Evolutionary conservation across 768 basidiomycete species (phyloP).

Genomic region (Serendipita sp.): DNA sequence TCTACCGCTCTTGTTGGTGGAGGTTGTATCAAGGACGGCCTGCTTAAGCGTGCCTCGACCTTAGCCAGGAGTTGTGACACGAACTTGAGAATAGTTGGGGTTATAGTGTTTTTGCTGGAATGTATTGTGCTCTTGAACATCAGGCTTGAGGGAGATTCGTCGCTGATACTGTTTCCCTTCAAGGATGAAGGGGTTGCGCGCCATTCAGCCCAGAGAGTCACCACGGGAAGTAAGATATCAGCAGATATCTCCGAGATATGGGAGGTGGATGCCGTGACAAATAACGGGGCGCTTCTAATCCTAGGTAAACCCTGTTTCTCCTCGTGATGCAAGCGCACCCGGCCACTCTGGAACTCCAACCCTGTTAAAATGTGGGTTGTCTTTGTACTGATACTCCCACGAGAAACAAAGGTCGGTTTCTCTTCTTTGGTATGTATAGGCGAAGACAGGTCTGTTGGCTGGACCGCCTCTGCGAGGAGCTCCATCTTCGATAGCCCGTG

Average conservation of each 20-base stretch:
- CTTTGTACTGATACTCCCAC: not conserved
- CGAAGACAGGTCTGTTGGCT: not conserved
- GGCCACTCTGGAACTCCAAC: slow-evolving; percentile 70
- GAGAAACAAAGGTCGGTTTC: not conserved
- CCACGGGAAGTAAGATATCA: slow-evolving; percentile 36
- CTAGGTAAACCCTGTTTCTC: slow-evolving; percentile 27
- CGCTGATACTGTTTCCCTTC: slow-evolving; percentile 20
- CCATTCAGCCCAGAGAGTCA: slow-evolving; percentile 77
- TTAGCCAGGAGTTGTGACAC: slow-evolving; percentile 56
- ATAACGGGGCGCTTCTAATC: slow-evolving; percentile 17
- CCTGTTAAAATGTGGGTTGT: slow-evolving; percentile 49
- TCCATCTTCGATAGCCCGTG: slow-evolving; percentile 33
- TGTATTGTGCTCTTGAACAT: slow-evolving; percentile 82
- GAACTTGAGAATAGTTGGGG: slow-evolving; percentile 75
- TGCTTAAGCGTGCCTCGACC: slow-evolving; percentile 54
- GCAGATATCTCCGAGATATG: slow-evolving; percentile 12
- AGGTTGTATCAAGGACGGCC: slow-evolving; percentile 17
- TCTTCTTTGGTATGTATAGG: not conserved
- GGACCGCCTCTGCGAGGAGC: not conserved
- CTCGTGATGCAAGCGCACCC: slow-evolving; percentile 55
- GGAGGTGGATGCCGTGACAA: not conserved
- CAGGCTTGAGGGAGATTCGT: slow-evolving; percentile 39
- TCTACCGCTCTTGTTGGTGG: slow-evolving; percentile 12
- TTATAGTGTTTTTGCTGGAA: slow-evolving; percentile 70
- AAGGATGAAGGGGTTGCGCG: slow-evolving; percentile 37